Conservation (phyloP, 1,284 basidiomycete species). For the Austroboletus rostrupii region DNA sequence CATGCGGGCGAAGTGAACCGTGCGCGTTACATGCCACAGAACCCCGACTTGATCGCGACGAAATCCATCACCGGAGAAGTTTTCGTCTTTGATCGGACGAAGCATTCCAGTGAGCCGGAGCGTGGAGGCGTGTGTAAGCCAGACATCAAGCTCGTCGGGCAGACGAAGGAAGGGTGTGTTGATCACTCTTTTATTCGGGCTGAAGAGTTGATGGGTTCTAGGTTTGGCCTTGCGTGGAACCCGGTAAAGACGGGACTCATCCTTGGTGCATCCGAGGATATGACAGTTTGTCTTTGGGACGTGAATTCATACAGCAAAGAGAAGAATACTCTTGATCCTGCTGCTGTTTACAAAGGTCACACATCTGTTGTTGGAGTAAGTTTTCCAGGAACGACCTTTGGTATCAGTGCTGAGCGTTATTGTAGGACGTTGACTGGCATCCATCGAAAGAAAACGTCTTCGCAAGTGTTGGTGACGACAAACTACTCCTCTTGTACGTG, state of each 20-base stretch:
- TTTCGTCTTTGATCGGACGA: constrained; percentile 93
- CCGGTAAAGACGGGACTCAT: constrained; percentile 81
- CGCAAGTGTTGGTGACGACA: constrained; percentile 96
- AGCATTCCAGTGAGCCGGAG: constrained; percentile 92
- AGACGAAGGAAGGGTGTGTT: constrained; percentile 87
- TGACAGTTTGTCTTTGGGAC: constrained; percentile 97
- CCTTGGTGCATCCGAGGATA: constrained; percentile 92
- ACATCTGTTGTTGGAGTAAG: constrained; percentile 85
- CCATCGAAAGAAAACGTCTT: constrained; percentile 81
- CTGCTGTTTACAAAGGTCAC: constrained; percentile 83
- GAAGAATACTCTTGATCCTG: constrained; percentile 76
- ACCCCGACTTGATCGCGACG: constrained; percentile 94
- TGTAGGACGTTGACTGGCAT: constrained; percentile 96
- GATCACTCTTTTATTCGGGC: constrained; percentile 3
- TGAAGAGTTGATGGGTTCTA: constrained; percentile 30
- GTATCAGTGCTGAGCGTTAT: no score
- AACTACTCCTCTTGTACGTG: constrained; percentile 83
- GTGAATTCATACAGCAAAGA: constrained; percentile 85
- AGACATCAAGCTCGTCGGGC: constrained; percentile 87
- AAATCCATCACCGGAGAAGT: constrained; percentile 91
- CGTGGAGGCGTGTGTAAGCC: constrained; percentile 82
- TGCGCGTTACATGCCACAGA: constrained; percentile 98
- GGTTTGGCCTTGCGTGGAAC: constrained; percentile 94
- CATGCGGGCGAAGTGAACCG: constrained; percentile 96
- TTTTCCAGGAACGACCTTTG: constrained; percentile 10